A percentile compares a stretch with the other conserved stretches of the same genome.
Conservation (phyloP, 1,139 yeast species). For the Candida sp. region DNA sequence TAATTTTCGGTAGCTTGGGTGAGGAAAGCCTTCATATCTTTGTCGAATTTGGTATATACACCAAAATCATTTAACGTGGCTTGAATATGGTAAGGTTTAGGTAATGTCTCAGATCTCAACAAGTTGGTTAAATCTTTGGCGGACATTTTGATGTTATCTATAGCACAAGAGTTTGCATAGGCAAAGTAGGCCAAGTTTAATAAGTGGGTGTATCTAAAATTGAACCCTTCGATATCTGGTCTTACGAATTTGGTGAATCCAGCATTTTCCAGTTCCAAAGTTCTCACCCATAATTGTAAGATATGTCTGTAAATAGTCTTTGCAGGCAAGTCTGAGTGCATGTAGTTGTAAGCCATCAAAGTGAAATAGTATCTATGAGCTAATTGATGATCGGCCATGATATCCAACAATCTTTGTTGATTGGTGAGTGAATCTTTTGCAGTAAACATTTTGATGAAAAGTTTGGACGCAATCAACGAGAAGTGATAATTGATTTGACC, state of each 20-base stretch:
- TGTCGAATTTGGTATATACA: conserved; percentile 3
- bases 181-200: conserved; percentile 31
- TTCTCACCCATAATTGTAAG: conserved; percentile 32
- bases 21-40: conserved; percentile 2
- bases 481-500: conserved; percentile 21
- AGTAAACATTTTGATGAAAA: conserved; percentile 19
- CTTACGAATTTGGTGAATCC: conserved; percentile 6
- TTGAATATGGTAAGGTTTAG: conserved; percentile 19
- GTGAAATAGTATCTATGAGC: conserved; percentile 34
- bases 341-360: conserved; percentile 17
- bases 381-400: conserved; percentile 23
- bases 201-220: conserved; percentile 14
- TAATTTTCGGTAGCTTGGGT: conserved; percentile 2
- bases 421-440: conserved; percentile 11
- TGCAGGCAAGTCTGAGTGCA: conserved; percentile 13
- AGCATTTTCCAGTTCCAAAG: conserved; percentile 21
- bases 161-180: conserved; percentile 28
- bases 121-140: conserved; percentile 25
- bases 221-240: not conserved
- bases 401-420: conserved; percentile 22
- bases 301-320: conserved; percentile 17
- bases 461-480: conserved; percentile 20
- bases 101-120: conserved; percentile 24
- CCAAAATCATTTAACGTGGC: conserved; percentile 11
- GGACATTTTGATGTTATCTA: conserved; percentile 19